Evolutionary conservation across 2,329 filamentous ascomycete genomes (phyloP).

Genomic region (Cladorrhinum sp.): DNA sequence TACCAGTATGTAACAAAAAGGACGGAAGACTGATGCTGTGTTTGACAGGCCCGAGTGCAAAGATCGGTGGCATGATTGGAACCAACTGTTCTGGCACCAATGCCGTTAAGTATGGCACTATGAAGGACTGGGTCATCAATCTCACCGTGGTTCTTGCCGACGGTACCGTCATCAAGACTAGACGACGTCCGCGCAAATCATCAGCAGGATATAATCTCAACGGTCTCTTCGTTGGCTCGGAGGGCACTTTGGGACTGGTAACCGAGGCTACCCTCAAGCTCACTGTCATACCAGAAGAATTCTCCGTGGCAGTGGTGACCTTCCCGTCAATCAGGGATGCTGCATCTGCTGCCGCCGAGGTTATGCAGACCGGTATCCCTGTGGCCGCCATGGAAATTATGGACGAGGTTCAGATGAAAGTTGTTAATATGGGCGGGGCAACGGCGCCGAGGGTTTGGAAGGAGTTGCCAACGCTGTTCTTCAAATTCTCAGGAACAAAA

Average conservation of each 20-base stretch:
- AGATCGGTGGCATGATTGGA: constrained; percentile 80
- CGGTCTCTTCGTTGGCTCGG: constrained; percentile 73
- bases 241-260: constrained; percentile 77
- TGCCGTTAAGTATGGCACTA: constrained; percentile 76
- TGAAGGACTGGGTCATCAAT: constrained; percentile 87
- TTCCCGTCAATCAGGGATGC: constrained; percentile 77
- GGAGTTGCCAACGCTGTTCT: constrained; percentile 74
- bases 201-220: constrained; percentile 83
- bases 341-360: constrained; percentile 67
- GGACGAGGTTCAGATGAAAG: constrained; percentile 84
- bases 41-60: constrained; percentile 57
- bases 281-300: constrained; percentile 70
- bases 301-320: constrained; percentile 74
- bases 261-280: constrained; percentile 82
- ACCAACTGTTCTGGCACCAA: constrained; percentile 78
- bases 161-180: constrained; percentile 75
- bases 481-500: constrained; percentile 81
- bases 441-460: constrained; percentile 69
- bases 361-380: constrained; percentile 73
- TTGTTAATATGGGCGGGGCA: constrained; percentile 71
- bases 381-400: constrained; percentile 81
- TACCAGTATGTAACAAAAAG: neutral
- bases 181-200: constrained; percentile 73
- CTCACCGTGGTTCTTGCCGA: constrained; percentile 78
- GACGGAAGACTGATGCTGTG: constrained; percentile 11